These are phyloP conservation scores for Paxillus rubicundulus DNA, from an alignment of 768 basidiomycete species.

Conservation along the genomic window DNA sequence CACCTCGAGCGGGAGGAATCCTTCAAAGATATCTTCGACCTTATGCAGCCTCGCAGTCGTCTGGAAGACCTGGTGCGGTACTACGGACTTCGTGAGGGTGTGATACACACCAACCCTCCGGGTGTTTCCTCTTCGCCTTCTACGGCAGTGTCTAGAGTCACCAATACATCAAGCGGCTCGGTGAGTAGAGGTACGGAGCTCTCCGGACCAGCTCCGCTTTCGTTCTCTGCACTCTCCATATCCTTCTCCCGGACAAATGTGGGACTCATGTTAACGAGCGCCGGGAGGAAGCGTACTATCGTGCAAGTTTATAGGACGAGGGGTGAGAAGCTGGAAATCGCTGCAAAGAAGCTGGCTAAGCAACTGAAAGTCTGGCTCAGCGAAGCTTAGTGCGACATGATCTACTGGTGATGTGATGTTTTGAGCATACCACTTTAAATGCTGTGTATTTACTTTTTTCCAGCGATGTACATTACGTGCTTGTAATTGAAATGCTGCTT, in stretches of 20 bases:
- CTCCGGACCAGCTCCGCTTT: conserved; percentile 17
- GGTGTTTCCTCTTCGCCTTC: conserved; percentile 1
- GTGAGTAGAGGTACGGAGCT: not conserved
- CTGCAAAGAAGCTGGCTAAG: conserved; percentile 51
- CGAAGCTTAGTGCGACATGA: conserved; percentile 6
- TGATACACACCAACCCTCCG: conserved; percentile 21
- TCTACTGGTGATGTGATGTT: not conserved
- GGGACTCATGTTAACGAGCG: conserved; percentile 33
- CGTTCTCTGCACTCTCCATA: conserved; percentile 38
- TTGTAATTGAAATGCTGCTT: not conserved
- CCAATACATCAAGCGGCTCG: conserved; percentile 6
- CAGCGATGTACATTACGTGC: not conserved
- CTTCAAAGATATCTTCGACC: conserved; percentile 78
- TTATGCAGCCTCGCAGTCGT: conserved; percentile 68
- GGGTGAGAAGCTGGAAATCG: conserved; percentile 55
- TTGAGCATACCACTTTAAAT: not conserved
- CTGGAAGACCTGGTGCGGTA: conserved; percentile 69
- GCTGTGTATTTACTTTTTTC: not conserved
- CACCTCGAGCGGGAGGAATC: conserved; percentile 74
- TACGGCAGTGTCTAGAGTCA: not conserved
- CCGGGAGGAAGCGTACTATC: conserved; percentile 48
- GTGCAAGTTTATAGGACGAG: conserved; percentile 48
- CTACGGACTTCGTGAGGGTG: conserved; percentile 41
- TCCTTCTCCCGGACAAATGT: conserved; percentile 41
- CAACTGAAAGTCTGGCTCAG: conserved; percentile 46